Evolutionary conservation across 208 protist genomes (phyloP).

Genomic region (Crithidia brevicula): DNA sequence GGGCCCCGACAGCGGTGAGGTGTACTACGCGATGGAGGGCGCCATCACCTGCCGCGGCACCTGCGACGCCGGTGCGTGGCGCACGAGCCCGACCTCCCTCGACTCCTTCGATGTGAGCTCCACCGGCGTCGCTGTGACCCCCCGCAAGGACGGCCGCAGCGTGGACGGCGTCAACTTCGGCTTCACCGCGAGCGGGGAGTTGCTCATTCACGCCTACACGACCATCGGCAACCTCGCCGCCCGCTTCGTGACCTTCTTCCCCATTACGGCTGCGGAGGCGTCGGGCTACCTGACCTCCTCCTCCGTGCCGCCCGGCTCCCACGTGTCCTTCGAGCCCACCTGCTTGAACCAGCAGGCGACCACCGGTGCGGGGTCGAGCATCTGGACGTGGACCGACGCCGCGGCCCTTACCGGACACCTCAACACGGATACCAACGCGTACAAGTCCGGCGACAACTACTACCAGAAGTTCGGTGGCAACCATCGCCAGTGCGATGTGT

Average conservation of each 20-base stretch:
- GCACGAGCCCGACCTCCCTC: conserved; percentile 28
- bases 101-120: conserved; percentile 50
- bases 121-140: conserved; percentile 30
- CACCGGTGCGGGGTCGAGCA: conserved; percentile 47
- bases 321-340: conserved; percentile 75
- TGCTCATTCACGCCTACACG: conserved; percentile 74
- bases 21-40: conserved; percentile 61
- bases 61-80: conserved; percentile 71
- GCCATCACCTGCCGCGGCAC: conserved; percentile 81
- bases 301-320: conserved; percentile 37
- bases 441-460: conserved; percentile 84
- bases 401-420: conserved; percentile 39
- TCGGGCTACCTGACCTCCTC: conserved; percentile 43
- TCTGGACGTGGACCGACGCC: conserved; percentile 71
- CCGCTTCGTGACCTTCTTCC: conserved; percentile 85
- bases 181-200: conserved; percentile 50
- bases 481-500: conserved; percentile 82
- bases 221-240: conserved; percentile 82
- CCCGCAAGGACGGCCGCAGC: conserved; percentile 53
- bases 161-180: conserved; percentile 69
- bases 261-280: conserved; percentile 39
- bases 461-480: conserved; percentile 92
- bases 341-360: conserved; percentile 75
- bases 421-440: conserved; percentile 56
- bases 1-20: conserved; percentile 17